Evolutionary conservation across 805 yeast species (phyloP), one percentile per base, ranked within the genome.

Genomic region (Metschnikowia continentalis): DNA sequence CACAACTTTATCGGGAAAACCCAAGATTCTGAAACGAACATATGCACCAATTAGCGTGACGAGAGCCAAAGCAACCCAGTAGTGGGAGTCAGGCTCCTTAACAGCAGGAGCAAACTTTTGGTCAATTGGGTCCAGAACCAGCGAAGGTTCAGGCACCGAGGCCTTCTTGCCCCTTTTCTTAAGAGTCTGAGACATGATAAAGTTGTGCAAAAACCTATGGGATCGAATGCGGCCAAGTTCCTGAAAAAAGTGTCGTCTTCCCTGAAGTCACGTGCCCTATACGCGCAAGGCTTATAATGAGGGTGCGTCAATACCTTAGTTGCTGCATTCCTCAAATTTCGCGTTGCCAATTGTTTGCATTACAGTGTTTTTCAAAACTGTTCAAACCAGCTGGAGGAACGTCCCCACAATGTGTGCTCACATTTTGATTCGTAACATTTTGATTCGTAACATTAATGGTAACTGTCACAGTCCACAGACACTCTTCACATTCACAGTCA

Each of bases 1-100:
- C 2, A 88, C 94, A 51, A 88, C 95, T 65, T 84, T 85, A 54
- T 77, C 75, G 2, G 95, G 95, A 45, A 70, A 74, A 66, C 83
- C 76, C 49, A 88, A 77, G 52, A 73, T 75, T 56, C 78, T 77
- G 66, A 86, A 86, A 62, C 96, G 74, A 4, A 84, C 77, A 46
- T 64, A 69, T 33, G 74, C 68, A 0, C 83, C 82, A 20, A 73
- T 48, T 0, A 63, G 37, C 1, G 83, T 77, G 14, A 80, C 68
- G 5, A 64, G 49, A 1, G 61, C 50, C 50, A 76, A 63, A 2
- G 76, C 75, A 22, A 68, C 49, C 56, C 62, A 65, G 53, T 72
- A 70, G 43, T 65, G 63, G 26, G 33, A 50, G 14, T 65, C 68
- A 0, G 75, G 60, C 11, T 70, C 75, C 38, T 44, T 50, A n/a